A percentile compares a stretch with the other conserved stretches of the same genome.
These are phyloP conservation scores for Vicia faba DNA, from an alignment of 306 rosid genomes.

Conservation along the genomic window DNA sequence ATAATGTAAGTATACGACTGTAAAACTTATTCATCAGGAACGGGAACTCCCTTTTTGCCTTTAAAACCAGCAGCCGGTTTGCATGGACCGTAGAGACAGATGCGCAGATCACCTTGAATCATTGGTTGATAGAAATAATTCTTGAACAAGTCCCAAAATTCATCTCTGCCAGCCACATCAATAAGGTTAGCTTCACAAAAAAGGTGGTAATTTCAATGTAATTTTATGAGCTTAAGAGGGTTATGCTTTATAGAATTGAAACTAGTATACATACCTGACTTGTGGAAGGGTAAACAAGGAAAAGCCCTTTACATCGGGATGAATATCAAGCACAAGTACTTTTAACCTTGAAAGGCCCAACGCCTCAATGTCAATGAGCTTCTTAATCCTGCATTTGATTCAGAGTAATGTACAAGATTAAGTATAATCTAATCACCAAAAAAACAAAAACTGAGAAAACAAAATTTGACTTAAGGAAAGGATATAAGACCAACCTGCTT, in stretches of 20 bases:
- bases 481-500: slow-evolving; percentile 64
- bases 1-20: not conserved
- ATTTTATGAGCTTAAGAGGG: slow-evolving; percentile 1
- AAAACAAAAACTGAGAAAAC: not conserved
- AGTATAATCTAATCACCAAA: not conserved
- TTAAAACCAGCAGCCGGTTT: slow-evolving; percentile 38
- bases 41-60: slow-evolving; percentile 40
- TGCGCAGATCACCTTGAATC: slow-evolving; percentile 56
- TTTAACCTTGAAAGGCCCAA: slow-evolving; percentile 78
- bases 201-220: not conserved
- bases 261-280: slow-evolving; percentile 62
- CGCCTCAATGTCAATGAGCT: slow-evolving; percentile 81
- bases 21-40: slow-evolving; percentile 28
- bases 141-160: slow-evolving; percentile 87
- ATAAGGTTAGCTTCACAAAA: slow-evolving; percentile 9
- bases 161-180: slow-evolving; percentile 66
- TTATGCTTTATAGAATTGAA: not conserved
- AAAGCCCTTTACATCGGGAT: slow-evolving; percentile 87
- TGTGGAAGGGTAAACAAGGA: slow-evolving; percentile 87
- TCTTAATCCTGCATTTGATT: slow-evolving; percentile 64
- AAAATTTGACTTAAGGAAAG: not conserved
- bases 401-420: not conserved
- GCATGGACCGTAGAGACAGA: slow-evolving; percentile 67
- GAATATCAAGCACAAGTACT: slow-evolving; percentile 67
- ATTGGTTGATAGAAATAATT: slow-evolving; percentile 64